Evolutionary conservation across 169 alveolate genomes (phyloP).

Genomic region (Eimeria falciformis): DNA sequence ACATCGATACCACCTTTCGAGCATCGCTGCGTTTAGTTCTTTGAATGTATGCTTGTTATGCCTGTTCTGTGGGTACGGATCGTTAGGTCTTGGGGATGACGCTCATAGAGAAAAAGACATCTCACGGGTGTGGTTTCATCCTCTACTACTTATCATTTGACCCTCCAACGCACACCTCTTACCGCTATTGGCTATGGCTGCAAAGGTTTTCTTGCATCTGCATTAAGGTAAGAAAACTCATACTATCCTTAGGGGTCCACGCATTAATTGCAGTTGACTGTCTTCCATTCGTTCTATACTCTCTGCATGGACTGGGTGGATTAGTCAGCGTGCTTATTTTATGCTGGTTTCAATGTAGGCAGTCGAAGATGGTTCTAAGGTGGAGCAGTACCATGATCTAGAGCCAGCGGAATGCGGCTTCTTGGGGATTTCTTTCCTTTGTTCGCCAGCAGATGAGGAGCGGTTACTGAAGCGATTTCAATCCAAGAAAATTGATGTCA

Average conservation of each 20-base stretch:
- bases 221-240: conserved; percentile 9
- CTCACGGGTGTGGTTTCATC: conserved; percentile 35
- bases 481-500: not conserved
- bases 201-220: conserved; percentile 59
- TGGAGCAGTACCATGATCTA: conserved; percentile 40
- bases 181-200: conserved; percentile 63
- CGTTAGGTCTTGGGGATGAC: conserved; percentile 51
- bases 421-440: conserved; percentile 56
- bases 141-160: conserved; percentile 36
- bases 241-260: too few relatives aligned
- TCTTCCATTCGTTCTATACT: not conserved
- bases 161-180: conserved; percentile 30
- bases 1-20: not conserved
- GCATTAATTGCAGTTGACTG: not conserved
- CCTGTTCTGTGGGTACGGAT: not conserved
- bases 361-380: not conserved
- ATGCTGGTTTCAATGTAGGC: not conserved
- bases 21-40: too few relatives aligned
- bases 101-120: conserved; percentile 43
- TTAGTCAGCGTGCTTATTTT: not conserved
- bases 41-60: not conserved
- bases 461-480: not conserved
- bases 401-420: conserved; percentile 61
- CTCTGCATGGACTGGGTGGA: not conserved
- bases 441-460: not conserved